A percentile compares a stretch with the other conserved stretches of the same genome.
phyloP scores from a whole-genome alignment of 768 basidiomycete genomes.

The Cystofilobasidium macerans region DNA sequence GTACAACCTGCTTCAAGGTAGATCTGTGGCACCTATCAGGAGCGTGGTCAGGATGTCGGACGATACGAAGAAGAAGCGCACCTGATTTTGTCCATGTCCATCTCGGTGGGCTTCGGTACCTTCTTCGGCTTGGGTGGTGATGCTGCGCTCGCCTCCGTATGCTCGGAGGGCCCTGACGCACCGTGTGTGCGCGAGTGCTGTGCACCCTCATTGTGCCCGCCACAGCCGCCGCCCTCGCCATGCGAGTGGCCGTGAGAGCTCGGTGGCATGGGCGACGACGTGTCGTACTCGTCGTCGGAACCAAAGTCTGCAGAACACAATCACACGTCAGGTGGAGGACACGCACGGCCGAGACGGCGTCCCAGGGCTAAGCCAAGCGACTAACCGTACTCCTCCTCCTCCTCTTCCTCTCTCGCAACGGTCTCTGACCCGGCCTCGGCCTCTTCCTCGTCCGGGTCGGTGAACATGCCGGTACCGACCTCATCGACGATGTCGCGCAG shows the following conservation, averaged over 20 bases:
- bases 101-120: conserved; percentile 14
- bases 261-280: conserved; percentile 30
- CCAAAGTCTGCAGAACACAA: conserved; percentile 20
- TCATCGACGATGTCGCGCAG: conserved; percentile 64
- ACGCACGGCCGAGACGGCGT: conserved; percentile 14
- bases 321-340: too few species aligned
- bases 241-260: conserved; percentile 26
- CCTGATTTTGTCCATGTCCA: conserved; percentile 67
- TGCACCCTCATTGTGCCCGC: conserved; percentile 43
- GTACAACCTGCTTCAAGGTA: conserved; percentile 81
- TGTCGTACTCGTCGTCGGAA: conserved; percentile 31
- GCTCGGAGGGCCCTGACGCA: conserved; percentile 19
- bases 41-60: not conserved
- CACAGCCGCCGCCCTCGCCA: conserved; percentile 32
- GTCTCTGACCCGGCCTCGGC: conserved; percentile 32
- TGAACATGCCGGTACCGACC: conserved; percentile 48
- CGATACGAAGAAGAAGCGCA: not conserved
- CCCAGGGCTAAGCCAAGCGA: conserved; percentile 9
- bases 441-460: conserved; percentile 31
- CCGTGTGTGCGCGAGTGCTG: conserved; percentile 54
- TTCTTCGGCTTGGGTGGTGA: conserved; percentile 24
- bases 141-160: conserved; percentile 13
- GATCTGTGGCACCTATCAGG: conserved; percentile 43
- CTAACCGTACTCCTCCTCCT: conserved; percentile 30
- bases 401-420: conserved; percentile 11